Conservation (phyloP, 805 yeast genomes). For the Candida sakaeoensis region DNA sequence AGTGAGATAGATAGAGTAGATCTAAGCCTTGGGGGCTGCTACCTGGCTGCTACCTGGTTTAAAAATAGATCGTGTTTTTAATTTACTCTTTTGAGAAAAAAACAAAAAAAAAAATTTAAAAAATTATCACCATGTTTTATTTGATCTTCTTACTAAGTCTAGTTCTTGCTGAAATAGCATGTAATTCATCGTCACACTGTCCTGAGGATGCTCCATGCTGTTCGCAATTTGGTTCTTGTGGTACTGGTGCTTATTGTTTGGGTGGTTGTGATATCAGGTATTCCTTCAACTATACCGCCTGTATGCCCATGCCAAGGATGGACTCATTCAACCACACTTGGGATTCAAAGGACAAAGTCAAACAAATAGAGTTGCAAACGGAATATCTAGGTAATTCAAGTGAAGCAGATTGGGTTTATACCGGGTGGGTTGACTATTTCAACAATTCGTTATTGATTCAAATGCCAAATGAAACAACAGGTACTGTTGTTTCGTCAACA, state of each 20-base stretch:
- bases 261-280: constrained; percentile 83
- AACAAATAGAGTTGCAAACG: constrained; percentile 16
- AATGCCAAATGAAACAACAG: constrained; percentile 73
- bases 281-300: constrained; percentile 62
- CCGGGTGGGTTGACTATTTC: constrained; percentile 50
- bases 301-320: constrained; percentile 86
- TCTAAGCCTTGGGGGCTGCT: constrained; percentile 1
- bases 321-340: constrained; percentile 40
- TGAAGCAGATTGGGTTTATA: constrained; percentile 65
- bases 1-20: too few relatives aligned
- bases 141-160: constrained; percentile 3
- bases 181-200: constrained; percentile 56
- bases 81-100: constrained; percentile 4
- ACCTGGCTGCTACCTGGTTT: neutral
- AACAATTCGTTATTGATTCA: constrained; percentile 60
- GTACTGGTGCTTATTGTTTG: constrained; percentile 72
- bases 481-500: constrained; percentile 79
- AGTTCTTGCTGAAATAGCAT: constrained; percentile 21
- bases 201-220: constrained; percentile 86
- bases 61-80: constrained; percentile 6
- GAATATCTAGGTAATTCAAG: constrained; percentile 69
- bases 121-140: neutral
- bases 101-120: neutral
- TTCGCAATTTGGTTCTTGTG: constrained; percentile 75
- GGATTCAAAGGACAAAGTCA: constrained; percentile 23